phyloP scores from a whole-genome alignment of 108 stramenopile species.

The Nitzschia putrida region DNA sequence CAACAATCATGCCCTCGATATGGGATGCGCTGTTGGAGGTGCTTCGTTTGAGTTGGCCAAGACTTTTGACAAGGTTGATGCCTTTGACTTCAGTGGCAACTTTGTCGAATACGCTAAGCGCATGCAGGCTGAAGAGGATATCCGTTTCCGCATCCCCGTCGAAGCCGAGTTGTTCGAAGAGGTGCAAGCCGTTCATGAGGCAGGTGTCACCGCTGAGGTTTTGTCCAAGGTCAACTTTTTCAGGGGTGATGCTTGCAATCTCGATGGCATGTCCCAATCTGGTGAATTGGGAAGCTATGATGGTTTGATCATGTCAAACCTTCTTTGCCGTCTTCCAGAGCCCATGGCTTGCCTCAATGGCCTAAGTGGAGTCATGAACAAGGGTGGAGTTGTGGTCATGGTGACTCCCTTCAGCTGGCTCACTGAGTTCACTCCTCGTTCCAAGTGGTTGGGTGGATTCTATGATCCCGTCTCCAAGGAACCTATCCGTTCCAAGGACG shows the following conservation, averaged over 20 bases:
- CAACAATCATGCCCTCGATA: constrained; percentile 71
- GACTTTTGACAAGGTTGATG: constrained; percentile 85
- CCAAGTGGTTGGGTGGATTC: constrained; percentile 84
- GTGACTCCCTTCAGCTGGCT: constrained; percentile 93
- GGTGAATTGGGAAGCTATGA: constrained; percentile 82
- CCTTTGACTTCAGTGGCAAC: constrained; percentile 83
- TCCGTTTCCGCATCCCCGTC: constrained; percentile 74
- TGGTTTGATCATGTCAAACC: constrained; percentile 86
- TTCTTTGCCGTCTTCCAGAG: constrained; percentile 89
- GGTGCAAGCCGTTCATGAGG: constrained; percentile 62
- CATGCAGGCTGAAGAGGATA: constrained; percentile 54
- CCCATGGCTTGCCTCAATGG: constrained; percentile 82
- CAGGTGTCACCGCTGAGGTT: constrained; percentile 51
- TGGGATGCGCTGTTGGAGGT: constrained; percentile 94
- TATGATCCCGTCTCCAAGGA: constrained; percentile 68
- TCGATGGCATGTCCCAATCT: constrained; percentile 48
- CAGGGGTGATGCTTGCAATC: constrained; percentile 87
- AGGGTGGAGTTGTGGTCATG: constrained; percentile 89
- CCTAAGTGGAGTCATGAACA: constrained; percentile 71
- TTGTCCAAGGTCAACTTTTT: constrained; percentile 75
- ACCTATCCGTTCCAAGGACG: constrained; percentile 74
- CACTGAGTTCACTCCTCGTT: constrained; percentile 84
- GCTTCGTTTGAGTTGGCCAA: constrained; percentile 85
- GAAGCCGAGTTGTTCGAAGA: constrained; percentile 78
- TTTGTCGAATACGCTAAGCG: constrained; percentile 86